Evolutionary conservation across 2,329 filamentous ascomycete species (phyloP), one percentile per base, ranked within the genome.

Genomic region (Stachybotrys elegans): DNA sequence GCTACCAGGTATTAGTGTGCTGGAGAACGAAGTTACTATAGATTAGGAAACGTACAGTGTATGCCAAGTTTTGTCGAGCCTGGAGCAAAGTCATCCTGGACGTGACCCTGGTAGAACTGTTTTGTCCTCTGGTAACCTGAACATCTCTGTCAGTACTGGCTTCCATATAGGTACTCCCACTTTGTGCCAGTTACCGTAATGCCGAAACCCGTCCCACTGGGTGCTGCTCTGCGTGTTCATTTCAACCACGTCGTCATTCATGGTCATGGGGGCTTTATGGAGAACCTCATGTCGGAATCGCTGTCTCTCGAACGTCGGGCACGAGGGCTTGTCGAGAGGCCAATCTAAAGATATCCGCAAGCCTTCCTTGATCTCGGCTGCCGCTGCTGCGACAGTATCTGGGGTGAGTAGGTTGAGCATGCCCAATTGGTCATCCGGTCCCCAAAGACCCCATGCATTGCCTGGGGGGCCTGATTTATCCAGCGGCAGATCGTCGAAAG

Each of bases 371-470:
- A 38, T 38, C 35, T 38, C 35, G 8, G 6, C 8, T 5, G 35
- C 35, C 9, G 35, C 35, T 8, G 12, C 14, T 6, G 20, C 35
- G 8, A 22, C 20, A 22, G 8, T 22, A 5, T 19, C 35, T 9
- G 35, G 35, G 5, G 35, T 38, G 6, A 38, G 20, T 9, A 38
- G 19, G 35, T 38, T 38, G 35, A 38, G 35, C 35, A 38, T 38
- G 19, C 35, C 35, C 5, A 20, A 22, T n/a, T 38, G 16, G n/a
- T 38, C 35, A 22, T 38, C 19, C 13, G 6, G 16, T 9, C 35
- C 35, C 6, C 6, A 38, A 22, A 19, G 35, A 9, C 35, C 35
- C 35, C 35, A 38, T 20, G 35, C 35, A n/a, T 38, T 38, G 6
- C 35, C 35, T n/a, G 35, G 35, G 5, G 35, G 35, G 13, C 35